A percentile compares a stretch with the other conserved stretches of the same genome.
These are phyloP conservation scores for Tetradesmus obliquus DNA, from an alignment of 139 green algal species.

Conservation along the genomic window DNA sequence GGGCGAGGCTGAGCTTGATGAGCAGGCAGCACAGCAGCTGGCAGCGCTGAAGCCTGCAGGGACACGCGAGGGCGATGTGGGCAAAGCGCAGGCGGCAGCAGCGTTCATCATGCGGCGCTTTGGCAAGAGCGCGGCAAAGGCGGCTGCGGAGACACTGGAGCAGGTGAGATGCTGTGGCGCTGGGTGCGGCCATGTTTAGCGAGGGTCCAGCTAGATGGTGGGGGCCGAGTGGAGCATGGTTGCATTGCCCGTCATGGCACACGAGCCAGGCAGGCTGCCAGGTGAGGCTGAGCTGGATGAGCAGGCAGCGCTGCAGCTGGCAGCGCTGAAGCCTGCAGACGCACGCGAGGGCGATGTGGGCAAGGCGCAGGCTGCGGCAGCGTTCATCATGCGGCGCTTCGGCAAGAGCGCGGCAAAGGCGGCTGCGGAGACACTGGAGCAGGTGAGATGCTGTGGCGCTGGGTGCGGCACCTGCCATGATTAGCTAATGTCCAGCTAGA, in stretches of 20 bases:
- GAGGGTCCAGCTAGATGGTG: no score
- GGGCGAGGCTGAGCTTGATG: constrained; percentile 30
- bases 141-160: constrained; percentile 26
- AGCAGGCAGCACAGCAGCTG: not conserved
- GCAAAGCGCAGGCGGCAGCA: constrained; percentile 54
- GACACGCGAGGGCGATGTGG: not conserved
- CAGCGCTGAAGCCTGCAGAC: not conserved
- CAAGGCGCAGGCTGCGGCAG: constrained; percentile 55
- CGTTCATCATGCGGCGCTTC: constrained; percentile 68
- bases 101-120: constrained; percentile 68
- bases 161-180: not conserved
- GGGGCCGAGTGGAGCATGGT: no score
- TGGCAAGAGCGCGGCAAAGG: constrained; percentile 32
- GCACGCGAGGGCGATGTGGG: not conserved
- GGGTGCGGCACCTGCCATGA: no score
- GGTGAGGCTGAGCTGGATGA: constrained; percentile 30
- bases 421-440: constrained; percentile 23
- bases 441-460: not conserved
- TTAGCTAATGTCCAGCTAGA: no score
- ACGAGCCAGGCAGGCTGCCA: constrained; percentile 50
- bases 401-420: constrained; percentile 35
- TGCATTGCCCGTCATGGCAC: constrained; percentile 64
- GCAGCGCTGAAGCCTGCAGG: not conserved
- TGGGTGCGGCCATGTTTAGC: no score
- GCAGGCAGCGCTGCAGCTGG: not conserved